Conservation (phyloP, 768 basidiomycete genomes). For the Tricholoma bakamatsutake region DNA sequence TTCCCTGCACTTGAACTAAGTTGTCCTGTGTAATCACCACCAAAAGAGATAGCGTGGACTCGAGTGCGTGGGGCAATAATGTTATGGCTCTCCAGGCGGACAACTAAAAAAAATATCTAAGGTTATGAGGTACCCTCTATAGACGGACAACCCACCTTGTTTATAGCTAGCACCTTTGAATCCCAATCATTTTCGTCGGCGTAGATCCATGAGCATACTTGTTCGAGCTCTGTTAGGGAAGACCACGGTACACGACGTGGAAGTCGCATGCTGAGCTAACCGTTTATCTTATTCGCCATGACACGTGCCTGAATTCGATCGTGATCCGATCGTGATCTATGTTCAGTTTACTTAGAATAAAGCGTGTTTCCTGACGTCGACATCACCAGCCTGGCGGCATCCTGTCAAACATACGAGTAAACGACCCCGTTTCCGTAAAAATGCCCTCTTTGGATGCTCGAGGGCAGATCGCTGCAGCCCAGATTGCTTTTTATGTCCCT, state of each 20-base stretch:
- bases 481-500: constrained; percentile 56
- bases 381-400: neutral
- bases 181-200: constrained; percentile 53
- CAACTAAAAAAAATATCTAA: constrained; percentile 37
- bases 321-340: constrained; percentile 15
- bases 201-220: constrained; percentile 74
- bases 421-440: constrained; percentile 12
- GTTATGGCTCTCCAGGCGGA: constrained; percentile 77
- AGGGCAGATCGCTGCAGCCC: constrained; percentile 53
- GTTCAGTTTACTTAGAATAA: constrained; percentile 10
- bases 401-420: constrained; percentile 5
- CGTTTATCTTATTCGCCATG: constrained; percentile 15
- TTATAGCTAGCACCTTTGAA: constrained; percentile 53
- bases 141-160: constrained; percentile 43
- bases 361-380: too few relatives aligned
- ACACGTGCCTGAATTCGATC: neutral
- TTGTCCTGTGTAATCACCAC: constrained; percentile 54
- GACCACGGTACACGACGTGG: constrained; percentile 83
- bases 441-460: constrained; percentile 39
- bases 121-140: neutral
- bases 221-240: constrained; percentile 60
- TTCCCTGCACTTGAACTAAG: constrained; percentile 16
- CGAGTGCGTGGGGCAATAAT: constrained; percentile 75
- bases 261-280: constrained; percentile 45
- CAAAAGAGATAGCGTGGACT: constrained; percentile 62